A percentile compares a stretch with the other conserved stretches of the same genome.
These are phyloP conservation scores for Penicillium oxalicum DNA, from an alignment of 2,329 filamentous ascomycete genomes.

Conservation along the genomic window DNA sequence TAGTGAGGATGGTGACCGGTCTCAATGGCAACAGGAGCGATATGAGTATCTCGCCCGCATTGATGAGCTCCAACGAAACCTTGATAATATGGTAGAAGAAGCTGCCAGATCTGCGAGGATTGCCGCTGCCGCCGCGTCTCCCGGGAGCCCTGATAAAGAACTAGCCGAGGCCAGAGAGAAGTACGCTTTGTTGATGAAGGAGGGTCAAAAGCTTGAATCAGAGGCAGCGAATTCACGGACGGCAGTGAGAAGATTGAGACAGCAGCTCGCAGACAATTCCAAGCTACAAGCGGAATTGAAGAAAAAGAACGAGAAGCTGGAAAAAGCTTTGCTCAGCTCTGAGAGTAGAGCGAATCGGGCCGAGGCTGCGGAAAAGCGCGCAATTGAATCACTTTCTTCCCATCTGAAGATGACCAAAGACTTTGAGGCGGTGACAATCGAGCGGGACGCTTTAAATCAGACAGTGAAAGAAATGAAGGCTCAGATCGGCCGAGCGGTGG, in stretches of 20 bases:
- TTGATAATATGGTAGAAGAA: constrained; percentile 80
- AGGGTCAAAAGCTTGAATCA: constrained; percentile 78
- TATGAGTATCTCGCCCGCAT: constrained; percentile 81
- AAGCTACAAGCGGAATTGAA: constrained; percentile 46
- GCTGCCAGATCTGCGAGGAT: constrained; percentile 69
- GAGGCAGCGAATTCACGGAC: constrained; percentile 73
- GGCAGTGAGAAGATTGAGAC: constrained; percentile 71
- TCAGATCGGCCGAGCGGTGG: constrained; percentile 62
- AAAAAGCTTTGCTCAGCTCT: constrained; percentile 46
- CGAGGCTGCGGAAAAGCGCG: constrained; percentile 53
- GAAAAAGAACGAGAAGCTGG: constrained; percentile 54
- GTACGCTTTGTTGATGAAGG: constrained; percentile 83
- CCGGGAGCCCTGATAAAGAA: constrained; percentile 67
- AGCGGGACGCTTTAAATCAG: constrained; percentile 57
- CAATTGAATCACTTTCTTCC: constrained; percentile 50
- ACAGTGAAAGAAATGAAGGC: constrained; percentile 62
- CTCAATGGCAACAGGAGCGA: constrained; percentile 71
- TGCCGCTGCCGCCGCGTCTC: constrained; percentile 55
- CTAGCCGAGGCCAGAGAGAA: constrained; percentile 85
- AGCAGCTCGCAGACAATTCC: constrained; percentile 47
- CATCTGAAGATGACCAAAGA: constrained; percentile 51
- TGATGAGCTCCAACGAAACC: constrained; percentile 83
- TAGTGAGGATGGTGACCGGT: constrained; percentile 46
- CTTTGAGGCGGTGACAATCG: constrained; percentile 55
- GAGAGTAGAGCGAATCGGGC: constrained; percentile 56